phyloP scores from a whole-genome alignment of 164 flowering plant genomes.

The Dillenia turbinata region DNA sequence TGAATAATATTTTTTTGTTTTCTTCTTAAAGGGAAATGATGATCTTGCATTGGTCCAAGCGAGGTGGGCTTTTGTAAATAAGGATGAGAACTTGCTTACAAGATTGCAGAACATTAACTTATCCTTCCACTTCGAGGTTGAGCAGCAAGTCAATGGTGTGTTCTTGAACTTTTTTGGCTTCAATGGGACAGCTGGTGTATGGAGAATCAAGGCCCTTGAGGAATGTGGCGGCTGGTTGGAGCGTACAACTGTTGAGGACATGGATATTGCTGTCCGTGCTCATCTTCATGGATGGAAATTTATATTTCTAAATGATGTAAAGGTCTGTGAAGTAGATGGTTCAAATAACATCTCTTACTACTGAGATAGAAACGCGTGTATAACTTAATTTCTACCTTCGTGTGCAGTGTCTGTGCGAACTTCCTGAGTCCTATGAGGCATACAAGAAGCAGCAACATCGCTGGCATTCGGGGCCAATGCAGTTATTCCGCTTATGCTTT shows the following conservation, averaged over 20 bases:
- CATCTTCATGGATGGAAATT: conserved; percentile 98
- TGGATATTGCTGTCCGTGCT: conserved; percentile 97
- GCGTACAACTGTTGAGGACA: conserved; percentile 96
- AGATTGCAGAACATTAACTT: conserved; percentile 92
- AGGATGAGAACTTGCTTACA: conserved; percentile 95
- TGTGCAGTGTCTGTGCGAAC: conserved; percentile 88
- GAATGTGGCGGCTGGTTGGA: conserved; percentile 98
- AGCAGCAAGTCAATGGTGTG: conserved; percentile 91
- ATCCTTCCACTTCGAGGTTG: conserved; percentile 93
- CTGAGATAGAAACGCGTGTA: neutral
- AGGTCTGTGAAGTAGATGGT: conserved; percentile 40
- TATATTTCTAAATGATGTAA: conserved; percentile 85
- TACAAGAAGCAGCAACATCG: conserved; percentile 97
- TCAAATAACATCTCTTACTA: neutral
- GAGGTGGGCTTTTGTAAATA: conserved; percentile 93
- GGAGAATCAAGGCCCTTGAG: conserved; percentile 97
- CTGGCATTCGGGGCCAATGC: conserved; percentile 99
- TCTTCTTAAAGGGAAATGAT: conserved; percentile 59
- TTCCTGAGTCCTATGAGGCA: conserved; percentile 95
- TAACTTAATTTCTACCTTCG: neutral
- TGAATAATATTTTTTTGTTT: conserved; percentile 1
- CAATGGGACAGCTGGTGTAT: conserved; percentile 98
- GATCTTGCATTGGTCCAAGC: conserved; percentile 89
- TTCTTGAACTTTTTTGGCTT: conserved; percentile 93
- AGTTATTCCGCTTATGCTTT: conserved; percentile 84